Conservation (phyloP, 768 basidiomycete genomes). For the Gelatoporia subvermispora region DNA sequence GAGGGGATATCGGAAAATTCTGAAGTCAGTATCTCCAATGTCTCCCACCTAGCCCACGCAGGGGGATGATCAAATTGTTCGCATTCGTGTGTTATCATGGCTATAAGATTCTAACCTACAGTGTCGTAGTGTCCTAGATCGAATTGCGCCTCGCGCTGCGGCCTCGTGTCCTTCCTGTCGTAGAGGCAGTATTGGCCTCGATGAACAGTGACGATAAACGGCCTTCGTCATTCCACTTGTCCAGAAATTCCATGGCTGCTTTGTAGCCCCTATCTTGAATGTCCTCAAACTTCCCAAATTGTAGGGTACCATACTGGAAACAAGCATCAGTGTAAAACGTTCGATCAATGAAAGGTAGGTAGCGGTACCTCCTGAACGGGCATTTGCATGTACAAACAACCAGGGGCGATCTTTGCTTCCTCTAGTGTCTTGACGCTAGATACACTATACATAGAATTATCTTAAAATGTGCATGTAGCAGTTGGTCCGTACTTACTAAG, state of each 20-base stretch:
- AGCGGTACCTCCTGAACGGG: slow-evolving; percentile 79
- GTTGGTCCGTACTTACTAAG: slow-evolving; percentile 64
- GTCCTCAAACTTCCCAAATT: slow-evolving; percentile 86
- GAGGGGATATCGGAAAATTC: no score
- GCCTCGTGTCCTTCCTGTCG: slow-evolving; percentile 59
- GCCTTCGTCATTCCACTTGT: slow-evolving; percentile 79
- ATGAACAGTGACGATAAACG: slow-evolving; percentile 72
- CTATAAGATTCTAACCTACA: no score
- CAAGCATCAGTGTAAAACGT: no score
- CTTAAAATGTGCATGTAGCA: background rate
- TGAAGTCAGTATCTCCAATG: no score
- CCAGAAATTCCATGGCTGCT: slow-evolving; percentile 65
- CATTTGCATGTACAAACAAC: slow-evolving; percentile 90
- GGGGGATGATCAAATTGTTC: no score
- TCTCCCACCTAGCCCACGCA: no score
- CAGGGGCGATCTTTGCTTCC: slow-evolving; percentile 87
- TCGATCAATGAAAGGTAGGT: no score
- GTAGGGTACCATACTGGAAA: slow-evolving; percentile 80
- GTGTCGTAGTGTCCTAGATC: slow-evolving; percentile 27
- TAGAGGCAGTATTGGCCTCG: slow-evolving; percentile 46
- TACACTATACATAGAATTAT: slow-evolving; percentile 50
- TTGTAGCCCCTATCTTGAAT: slow-evolving; percentile 78
- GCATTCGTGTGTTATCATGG: no score
- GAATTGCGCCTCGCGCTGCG: slow-evolving; percentile 78
- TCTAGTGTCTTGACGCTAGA: slow-evolving; percentile 93